These are phyloP conservation scores for Leccinum imitatum DNA, from an alignment of 768 basidiomycete species.

Conservation along the genomic window DNA sequence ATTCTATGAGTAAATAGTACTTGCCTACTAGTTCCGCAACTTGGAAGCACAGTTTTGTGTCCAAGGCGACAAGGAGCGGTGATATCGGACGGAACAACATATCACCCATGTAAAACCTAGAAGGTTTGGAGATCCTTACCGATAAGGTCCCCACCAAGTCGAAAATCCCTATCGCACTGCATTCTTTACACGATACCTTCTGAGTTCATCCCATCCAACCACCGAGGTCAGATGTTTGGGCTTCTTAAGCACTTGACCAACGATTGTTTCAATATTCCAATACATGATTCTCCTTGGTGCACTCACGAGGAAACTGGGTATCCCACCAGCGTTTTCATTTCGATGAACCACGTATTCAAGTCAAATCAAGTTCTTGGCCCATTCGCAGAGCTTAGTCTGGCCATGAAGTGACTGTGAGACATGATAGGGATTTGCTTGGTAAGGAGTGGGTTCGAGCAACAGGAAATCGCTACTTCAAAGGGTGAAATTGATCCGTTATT, in stretches of 20 bases:
- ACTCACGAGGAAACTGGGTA: constrained; percentile 6
- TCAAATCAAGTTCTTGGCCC: background rate
- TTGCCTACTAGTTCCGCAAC: background rate
- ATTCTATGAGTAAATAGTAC: background rate
- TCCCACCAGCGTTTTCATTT: background rate
- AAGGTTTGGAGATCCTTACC: background rate
- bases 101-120: background rate
- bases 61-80: background rate
- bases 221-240: background rate
- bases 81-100: constrained; percentile 6
- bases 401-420: background rate
- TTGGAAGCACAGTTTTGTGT: background rate
- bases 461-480: background rate
- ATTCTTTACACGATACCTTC: too few species aligned
- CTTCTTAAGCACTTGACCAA: background rate
- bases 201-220: background rate
- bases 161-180: background rate
- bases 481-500: background rate
- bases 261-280: background rate
- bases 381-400: background rate
- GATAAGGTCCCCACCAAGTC: background rate
- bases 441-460: background rate
- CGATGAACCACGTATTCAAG: background rate
- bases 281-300: background rate
- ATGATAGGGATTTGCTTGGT: background rate